Percentiles rank a stretch among this genome's conserved stretches.
phyloP scores from a whole-genome alignment of 345 rosid species.

The Citrus sp. region DNA sequence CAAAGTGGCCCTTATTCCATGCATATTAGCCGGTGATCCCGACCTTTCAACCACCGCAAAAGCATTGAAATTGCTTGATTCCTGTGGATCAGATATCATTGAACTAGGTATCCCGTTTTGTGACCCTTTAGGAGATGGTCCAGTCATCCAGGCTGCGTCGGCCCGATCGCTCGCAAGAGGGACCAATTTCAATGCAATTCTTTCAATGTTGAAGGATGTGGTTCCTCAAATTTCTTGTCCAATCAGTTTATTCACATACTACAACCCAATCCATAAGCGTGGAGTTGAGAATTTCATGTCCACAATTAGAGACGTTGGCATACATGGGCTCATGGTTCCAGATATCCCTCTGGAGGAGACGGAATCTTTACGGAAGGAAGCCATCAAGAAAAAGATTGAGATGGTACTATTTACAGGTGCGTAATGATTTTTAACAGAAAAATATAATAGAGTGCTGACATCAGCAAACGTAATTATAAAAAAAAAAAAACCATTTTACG shows the following conservation, averaged over 20 bases:
- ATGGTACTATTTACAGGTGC: conserved; percentile 30
- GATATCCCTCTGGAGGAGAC: conserved; percentile 98
- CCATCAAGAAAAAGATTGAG: conserved; percentile 69
- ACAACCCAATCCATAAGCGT: conserved; percentile 76
- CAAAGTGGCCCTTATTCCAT: conserved; percentile 80
- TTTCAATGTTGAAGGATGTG: conserved; percentile 81
- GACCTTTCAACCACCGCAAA: conserved; percentile 94
- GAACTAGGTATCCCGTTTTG: conserved; percentile 87
- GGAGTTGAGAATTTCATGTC: conserved; percentile 74
- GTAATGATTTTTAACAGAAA: too few relatives aligned
- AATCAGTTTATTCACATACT: conserved; percentile 74
- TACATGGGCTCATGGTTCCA: conserved; percentile 89
- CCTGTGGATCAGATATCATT: conserved; percentile 79
- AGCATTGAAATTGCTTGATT: conserved; percentile 74
- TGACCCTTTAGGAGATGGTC: conserved; percentile 93
- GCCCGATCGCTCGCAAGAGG: conserved; percentile 76
- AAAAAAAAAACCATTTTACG: too few relatives aligned
- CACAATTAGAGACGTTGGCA: conserved; percentile 54
- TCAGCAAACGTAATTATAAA: too few relatives aligned
- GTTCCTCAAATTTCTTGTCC: conserved; percentile 78
- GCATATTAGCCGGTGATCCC: conserved; percentile 94
- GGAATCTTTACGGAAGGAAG: conserved; percentile 65
- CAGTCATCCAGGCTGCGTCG: conserved; percentile 95
- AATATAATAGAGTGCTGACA: too few relatives aligned
- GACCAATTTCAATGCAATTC: conserved; percentile 62